Percentiles rank a stretch among this genome's conserved stretches.
These are phyloP conservation scores for Trichoderma sp. DNA, from an alignment of 2,329 filamentous ascomycete species.

Conservation along the genomic window DNA sequence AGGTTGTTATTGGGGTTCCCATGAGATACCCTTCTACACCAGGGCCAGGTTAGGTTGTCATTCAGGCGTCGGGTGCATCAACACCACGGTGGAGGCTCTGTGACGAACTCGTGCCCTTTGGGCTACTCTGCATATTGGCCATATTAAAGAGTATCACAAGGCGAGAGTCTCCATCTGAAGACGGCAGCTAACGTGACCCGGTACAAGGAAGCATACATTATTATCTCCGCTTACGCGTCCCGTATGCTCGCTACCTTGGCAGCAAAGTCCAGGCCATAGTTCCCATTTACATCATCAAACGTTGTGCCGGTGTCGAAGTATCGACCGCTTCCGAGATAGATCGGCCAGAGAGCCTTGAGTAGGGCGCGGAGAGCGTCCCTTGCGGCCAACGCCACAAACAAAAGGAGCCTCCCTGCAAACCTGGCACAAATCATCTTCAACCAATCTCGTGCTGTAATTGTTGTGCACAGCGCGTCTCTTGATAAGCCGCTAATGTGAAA, in stretches of 20 bases:
- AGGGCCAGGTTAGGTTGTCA: too few species aligned
- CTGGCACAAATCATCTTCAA: neutral
- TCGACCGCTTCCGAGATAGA: neutral
- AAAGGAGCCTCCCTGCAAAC: neutral
- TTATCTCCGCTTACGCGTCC: neutral
- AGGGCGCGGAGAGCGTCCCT: neutral
- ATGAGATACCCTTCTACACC: too few species aligned
- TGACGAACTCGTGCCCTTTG: too few species aligned
- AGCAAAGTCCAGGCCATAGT: too few species aligned
- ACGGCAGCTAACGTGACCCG: too few species aligned
- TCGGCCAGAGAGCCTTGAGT: neutral
- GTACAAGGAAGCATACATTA: neutral
- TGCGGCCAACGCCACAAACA: neutral
- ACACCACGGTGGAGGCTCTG: too few species aligned
- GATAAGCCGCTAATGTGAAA: constrained; percentile 22
- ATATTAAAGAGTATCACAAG: neutral
- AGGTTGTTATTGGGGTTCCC: too few species aligned
- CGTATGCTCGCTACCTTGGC: too few species aligned
- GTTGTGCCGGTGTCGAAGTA: neutral
- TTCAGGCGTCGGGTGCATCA: too few species aligned
- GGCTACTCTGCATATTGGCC: neutral
- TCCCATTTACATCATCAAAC: neutral
- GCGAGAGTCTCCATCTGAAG: neutral
- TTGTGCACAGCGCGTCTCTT: neutral
- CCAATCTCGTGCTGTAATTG: constrained; percentile 5